phyloP scores from a whole-genome alignment of 306 rosid genomes.

The Trichosanthes cucumerina region DNA sequence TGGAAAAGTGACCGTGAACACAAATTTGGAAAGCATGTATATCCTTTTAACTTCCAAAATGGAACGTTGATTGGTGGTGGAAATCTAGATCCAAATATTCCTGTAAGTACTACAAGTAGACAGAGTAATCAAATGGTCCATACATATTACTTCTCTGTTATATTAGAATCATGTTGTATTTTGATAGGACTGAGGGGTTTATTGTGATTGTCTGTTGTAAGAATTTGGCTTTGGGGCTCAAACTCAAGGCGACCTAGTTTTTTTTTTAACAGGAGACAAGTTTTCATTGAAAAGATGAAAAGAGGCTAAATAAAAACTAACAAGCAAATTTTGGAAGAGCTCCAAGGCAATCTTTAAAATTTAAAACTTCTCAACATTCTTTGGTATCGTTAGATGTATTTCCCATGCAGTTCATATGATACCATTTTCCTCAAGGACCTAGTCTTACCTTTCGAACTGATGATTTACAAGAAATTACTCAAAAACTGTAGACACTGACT shows the following conservation, averaged over 20 bases:
- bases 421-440: neutral
- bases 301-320: no score
- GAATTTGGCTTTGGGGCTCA: neutral
- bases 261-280: neutral
- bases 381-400: neutral
- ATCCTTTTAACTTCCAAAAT: conserved; percentile 90
- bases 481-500: neutral
- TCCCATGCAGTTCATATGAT: neutral
- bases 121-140: neutral
- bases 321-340: neutral
- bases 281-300: neutral
- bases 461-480: neutral
- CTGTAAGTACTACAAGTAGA: conserved; percentile 48
- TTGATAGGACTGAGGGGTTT: neutral
- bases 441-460: neutral
- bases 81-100: conserved; percentile 53
- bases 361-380: neutral
- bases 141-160: neutral
- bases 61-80: conserved; percentile 86
- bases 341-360: neutral
- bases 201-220: neutral
- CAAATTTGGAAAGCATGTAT: conserved; percentile 79
- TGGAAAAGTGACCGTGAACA: conserved; percentile 92
- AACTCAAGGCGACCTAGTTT: neutral
- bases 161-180: neutral